Base-by-base conservation (phyloP, 768 basidiomycete species). In the Paxillus rubicundulus region DNA sequence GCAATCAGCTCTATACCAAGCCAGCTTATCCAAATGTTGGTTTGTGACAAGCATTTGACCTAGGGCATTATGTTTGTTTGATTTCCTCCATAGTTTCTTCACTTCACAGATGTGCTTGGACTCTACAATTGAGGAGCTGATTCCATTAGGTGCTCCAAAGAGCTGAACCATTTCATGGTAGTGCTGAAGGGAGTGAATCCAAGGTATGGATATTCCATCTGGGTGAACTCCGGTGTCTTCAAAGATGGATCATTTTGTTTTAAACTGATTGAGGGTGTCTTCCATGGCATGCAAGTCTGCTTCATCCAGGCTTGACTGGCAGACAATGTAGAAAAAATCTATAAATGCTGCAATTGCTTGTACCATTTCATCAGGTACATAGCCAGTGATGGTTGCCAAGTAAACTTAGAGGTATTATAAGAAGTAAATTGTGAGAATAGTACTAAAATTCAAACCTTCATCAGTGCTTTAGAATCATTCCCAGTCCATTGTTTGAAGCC, bases 401-500 rank as follows among this genome's bases (percentile, higher is more conserved):
- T 62, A 70, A 16, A 69, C 65, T 62, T 67, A 21, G 14, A 21
- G 21, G 21, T 21, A 21, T 21, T 21, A 21, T 21, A 21, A 21
- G 21, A 21, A 21, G 21, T 21, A 21, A 21, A 21, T 21, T 21
- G 21, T 21, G 21, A 21, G 21, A 21, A 21, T 21, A 21, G 21
- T 21, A 21, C 21, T 21, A 21, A 21, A 21, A 21, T 21, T 21
- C 21, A 21, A 21, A 70, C 69, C 63, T 73, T 72, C 70, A 73
- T 72, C 5, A 73, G 53, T 0, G 64, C 71, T 21, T 74, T 74
- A 1, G 68, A 74, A 42, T 74, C 68, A 51, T 73, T 61, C 2
- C 69, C 72, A 0, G 68, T 74, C 72, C 72, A 74, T 36, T 73
- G 72, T 20, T 69, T 68, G 46, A 72, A 72, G 0, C 59, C 57